phyloP scores from a whole-genome alignment of 768 basidiomycete genomes.

The Tulasnella sp. region DNA sequence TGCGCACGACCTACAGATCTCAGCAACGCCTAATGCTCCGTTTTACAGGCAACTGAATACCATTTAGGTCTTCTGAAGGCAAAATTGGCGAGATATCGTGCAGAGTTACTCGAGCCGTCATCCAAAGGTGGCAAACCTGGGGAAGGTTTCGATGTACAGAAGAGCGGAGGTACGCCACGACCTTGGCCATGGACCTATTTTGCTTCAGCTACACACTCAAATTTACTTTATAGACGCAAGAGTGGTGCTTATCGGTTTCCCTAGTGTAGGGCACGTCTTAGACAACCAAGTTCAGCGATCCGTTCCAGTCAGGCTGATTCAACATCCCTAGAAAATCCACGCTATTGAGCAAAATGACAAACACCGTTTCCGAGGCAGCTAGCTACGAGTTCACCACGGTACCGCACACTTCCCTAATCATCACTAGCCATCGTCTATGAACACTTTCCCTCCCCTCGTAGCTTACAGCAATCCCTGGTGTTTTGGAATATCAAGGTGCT shows the following conservation, averaged over 20 bases:
- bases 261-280: constrained; percentile 73
- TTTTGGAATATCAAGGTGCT: constrained; percentile 88
- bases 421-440: background rate
- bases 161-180: constrained; percentile 41
- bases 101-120: constrained; percentile 84
- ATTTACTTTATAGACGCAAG: constrained; percentile 47
- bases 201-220: background rate
- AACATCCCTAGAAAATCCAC: constrained; percentile 53
- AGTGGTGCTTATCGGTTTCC: constrained; percentile 89
- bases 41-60: constrained; percentile 72
- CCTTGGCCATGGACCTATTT: background rate
- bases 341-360: constrained; percentile 78
- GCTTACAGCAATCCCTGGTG: constrained; percentile 82
- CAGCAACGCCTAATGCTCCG: background rate
- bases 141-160: constrained; percentile 80
- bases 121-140: constrained; percentile 63
- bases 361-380: constrained; percentile 78
- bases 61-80: constrained; percentile 90
- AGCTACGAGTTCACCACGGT: constrained; percentile 95
- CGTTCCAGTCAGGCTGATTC: background rate
- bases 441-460: background rate
- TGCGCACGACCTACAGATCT: background rate
- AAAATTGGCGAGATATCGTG: constrained; percentile 87
- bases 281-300: background rate
- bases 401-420: constrained; percentile 43